Base-by-base conservation (phyloP, 2,329 filamentous ascomycete genomes). In the Xylariaceae sp. region DNA sequence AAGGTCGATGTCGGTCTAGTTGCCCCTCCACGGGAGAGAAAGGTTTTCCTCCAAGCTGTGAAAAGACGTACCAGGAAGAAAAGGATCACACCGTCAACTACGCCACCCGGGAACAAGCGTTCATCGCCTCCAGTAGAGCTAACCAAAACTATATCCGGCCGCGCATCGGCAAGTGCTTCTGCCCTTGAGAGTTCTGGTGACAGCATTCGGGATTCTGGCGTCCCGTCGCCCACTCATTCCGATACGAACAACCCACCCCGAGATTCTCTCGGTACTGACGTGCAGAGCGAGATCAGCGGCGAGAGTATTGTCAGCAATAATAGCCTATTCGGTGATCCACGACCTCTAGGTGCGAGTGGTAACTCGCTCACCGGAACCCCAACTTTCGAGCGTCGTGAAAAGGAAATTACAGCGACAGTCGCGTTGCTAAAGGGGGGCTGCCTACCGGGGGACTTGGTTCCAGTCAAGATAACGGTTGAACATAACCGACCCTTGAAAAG, bases 401-500 rank as follows among this genome's bases (percentile, higher is more conserved):
- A 86, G 55, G 92, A 85, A 11, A 95, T 96, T 44, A 94, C 86
- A 2, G 88, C 90, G 2, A 92, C 84, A 1, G 82, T 95, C 42
- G 88, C 95, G 63, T 72, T 95, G 19, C 72, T 87, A 23, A 88
- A 85, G 61, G 86, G 87, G 11, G 93, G 91, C 16, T 94, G 86
- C 61, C 72, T 97, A 12, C 84, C 90, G 0, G 93, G 93, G 14
- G 93, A 97, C 57, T 80, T 79, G 20, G 74, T 97, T 35, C 83
- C 88, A 0, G 77, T 97, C 43, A 85, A 81, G 57, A 83, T 97
- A 42, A 82, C 79, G 1, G 83, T 98, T 48, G 85, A 89, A 53
- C 93, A 97, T 63, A 92, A 86, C 48, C 95, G 94, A 65, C 79
- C 83, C 47, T 81, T 97, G 60, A 89, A 92, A 69, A 97, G 90